Base-by-base conservation (phyloP, 2,329 filamentous ascomycete genomes). In the Xylaria sp. region DNA sequence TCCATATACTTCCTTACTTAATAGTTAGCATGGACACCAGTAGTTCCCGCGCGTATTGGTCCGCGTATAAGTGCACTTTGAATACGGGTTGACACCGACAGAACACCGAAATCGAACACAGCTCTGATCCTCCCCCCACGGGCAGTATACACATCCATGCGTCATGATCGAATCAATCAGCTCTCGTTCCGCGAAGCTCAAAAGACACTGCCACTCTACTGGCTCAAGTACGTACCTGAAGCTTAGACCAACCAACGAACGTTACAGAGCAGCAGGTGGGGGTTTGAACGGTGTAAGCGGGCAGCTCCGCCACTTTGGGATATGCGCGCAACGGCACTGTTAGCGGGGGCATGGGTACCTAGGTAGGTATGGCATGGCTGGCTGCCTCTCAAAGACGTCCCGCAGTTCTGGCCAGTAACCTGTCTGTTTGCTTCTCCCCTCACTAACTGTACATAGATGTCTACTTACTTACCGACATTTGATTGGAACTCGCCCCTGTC, bases 241-340 rank as follows among this genome's bases (percentile, higher is more conserved):
- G 54, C 44, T 47, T 18, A 21, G 12, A n/a, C 60, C 32, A 55
- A 48, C 16, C 53, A 64, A 53, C 1, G 54, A 58, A 51, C 3
- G 54, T 21, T 50, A 18, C 42, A 57, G 29, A 27, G 21, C n/a
- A n/a, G n/a, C n/a, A 48, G 29, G 25, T 29, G 27, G 18, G 54
- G 54, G 54, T 12, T n/a, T 8, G 13, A 13, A 12, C 25, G 12
- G 48, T 51, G 48, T 29, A 27, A 37, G 12, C 48, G 48, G 54
- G 35, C 18, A 60, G 50, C 66, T 68, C 61, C 61, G 66, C 66
- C 66, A 68, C 66, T 27, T 47, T 35, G 23, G 23, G 37, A 60
- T 35, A 54, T 57, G 47, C 63, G n/a, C 10, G 40, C 40, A n/a
- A 55, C 48, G 55, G 29, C 21, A 57, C 21, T 40, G 53, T 23